Percentiles rank a stretch among this genome's conserved stretches.
Evolutionary conservation across 1,139 yeast species (phyloP).

Genomic region (Sugiyamaella pinicola): DNA sequence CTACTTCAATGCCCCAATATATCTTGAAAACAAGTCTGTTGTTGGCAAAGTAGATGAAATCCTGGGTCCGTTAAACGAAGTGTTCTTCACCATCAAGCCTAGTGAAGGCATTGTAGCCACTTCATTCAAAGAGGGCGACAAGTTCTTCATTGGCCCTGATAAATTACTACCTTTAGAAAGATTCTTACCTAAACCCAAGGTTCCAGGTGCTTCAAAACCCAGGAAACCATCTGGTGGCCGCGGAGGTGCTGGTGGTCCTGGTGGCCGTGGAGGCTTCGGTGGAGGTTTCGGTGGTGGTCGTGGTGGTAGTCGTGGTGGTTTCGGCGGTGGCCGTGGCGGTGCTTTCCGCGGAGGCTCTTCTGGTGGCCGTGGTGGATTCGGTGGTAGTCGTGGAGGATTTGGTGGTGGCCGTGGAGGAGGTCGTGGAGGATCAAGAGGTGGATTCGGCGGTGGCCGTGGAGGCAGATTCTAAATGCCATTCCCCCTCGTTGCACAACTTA

Average conservation of each 20-base stretch:
- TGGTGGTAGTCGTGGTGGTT: conserved; percentile 33
- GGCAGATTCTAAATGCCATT: conserved; percentile 37
- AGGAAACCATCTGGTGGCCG: conserved; percentile 57
- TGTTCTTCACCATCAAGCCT: conserved; percentile 92
- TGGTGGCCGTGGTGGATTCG: conserved; percentile 39
- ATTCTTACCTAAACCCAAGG: conserved; percentile 90
- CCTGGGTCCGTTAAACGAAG: conserved; percentile 95
- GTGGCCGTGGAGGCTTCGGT: conserved; percentile 52
- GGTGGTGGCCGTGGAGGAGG: conserved; percentile 44
- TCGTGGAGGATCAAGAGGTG: conserved; percentile 44
- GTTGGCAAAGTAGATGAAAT: conserved; percentile 98
- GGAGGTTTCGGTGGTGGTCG: conserved; percentile 48
- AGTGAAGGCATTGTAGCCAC: conserved; percentile 93
- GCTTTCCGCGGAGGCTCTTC: conserved; percentile 42
- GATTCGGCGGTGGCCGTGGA: conserved; percentile 48
- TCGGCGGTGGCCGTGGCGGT: conserved; percentile 39
- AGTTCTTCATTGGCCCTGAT: conserved; percentile 93
- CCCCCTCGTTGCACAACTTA: neutral
- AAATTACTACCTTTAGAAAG: conserved; percentile 93
- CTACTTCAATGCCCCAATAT: conserved; percentile 98
- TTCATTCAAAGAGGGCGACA: conserved; percentile 93
- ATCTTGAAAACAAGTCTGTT: conserved; percentile 86
- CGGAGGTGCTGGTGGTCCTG: conserved; percentile 45
- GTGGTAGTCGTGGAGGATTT: conserved; percentile 45
- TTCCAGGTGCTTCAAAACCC: conserved; percentile 73